These are phyloP conservation scores for Dictyostelium discoideum DNA, from an alignment of 78 protist genomes.

Conservation along the genomic window DNA sequence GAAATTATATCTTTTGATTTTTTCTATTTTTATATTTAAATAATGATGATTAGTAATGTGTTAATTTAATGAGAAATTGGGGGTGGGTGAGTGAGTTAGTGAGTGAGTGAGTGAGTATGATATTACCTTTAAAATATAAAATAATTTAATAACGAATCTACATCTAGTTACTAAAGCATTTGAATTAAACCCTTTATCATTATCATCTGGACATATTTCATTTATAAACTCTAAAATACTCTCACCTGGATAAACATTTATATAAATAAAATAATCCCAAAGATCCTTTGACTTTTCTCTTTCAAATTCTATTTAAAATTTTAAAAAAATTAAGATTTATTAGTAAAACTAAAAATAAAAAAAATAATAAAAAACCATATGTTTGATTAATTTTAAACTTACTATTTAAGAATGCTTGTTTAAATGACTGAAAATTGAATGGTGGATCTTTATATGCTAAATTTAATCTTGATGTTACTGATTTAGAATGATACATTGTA, in stretches of 20 bases:
- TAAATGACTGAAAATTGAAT: not conserved
- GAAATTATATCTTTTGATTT: not conserved
- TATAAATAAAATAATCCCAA: constrained; percentile 12
- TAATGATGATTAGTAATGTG: no score
- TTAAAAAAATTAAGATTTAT: not conserved
- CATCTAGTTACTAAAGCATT: not conserved
- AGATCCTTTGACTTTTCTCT: not conserved
- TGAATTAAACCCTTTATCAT: not conserved
- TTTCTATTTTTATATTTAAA: not conserved
- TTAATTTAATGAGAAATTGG: no score
- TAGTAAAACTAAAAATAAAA: not conserved
- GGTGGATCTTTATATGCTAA: not conserved
- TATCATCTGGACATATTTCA: not conserved
- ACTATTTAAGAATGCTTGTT: not conserved
- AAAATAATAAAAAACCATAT: not conserved
- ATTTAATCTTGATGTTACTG: not conserved
- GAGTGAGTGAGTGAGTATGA: no score
- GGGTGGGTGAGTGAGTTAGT: no score
- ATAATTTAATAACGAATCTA: not conserved
- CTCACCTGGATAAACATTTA: not conserved
- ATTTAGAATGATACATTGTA: not conserved
- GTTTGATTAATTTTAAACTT: not conserved
- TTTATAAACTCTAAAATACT: not conserved
- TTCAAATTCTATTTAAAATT: not conserved
- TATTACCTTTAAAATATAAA: constrained; percentile 5